Conservation (phyloP, 2,329 filamentous ascomycete species). For the Apiospora sp. region DNA sequence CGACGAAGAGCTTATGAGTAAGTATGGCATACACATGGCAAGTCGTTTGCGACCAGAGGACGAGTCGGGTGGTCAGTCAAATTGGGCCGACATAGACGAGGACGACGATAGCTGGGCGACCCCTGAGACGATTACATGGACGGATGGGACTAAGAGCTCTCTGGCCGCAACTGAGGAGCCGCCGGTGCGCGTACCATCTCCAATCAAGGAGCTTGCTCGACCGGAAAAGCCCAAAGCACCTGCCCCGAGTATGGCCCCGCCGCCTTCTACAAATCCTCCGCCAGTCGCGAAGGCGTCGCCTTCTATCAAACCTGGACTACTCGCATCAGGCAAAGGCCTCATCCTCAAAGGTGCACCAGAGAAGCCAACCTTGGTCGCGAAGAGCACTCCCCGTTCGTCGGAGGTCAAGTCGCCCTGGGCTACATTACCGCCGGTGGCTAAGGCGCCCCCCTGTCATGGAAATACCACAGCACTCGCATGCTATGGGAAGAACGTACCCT, state of each 20-base stretch:
- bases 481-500: slow-evolving; percentile 47
- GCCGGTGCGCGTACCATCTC: slow-evolving; percentile 38
- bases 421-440: slow-evolving; percentile 83
- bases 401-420: slow-evolving; percentile 94
- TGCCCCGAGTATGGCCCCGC: slow-evolving; percentile 37
- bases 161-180: slow-evolving; percentile 67
- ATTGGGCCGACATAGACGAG: slow-evolving; percentile 91
- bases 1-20: slow-evolving; percentile 83
- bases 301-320: slow-evolving; percentile 52
- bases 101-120: slow-evolving; percentile 79
- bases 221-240: slow-evolving; percentile 56
- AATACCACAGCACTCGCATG: slow-evolving; percentile 45
- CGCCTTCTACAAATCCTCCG: background rate
- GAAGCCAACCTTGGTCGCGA: slow-evolving; percentile 77
- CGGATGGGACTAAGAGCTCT: slow-evolving; percentile 84
- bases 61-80: slow-evolving; percentile 76
- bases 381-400: slow-evolving; percentile 70
- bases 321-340: slow-evolving; percentile 66
- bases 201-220: slow-evolving; percentile 36
- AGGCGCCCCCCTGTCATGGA: slow-evolving; percentile 72
- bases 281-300: slow-evolving; percentile 42
- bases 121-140: slow-evolving; percentile 86
- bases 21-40: slow-evolving; percentile 86
- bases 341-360: slow-evolving; percentile 73
- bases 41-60: slow-evolving; percentile 81